These are phyloP conservation scores for Cercospora canescens DNA, from an alignment of 2,329 filamentous ascomycete genomes.

Conservation along the genomic window DNA sequence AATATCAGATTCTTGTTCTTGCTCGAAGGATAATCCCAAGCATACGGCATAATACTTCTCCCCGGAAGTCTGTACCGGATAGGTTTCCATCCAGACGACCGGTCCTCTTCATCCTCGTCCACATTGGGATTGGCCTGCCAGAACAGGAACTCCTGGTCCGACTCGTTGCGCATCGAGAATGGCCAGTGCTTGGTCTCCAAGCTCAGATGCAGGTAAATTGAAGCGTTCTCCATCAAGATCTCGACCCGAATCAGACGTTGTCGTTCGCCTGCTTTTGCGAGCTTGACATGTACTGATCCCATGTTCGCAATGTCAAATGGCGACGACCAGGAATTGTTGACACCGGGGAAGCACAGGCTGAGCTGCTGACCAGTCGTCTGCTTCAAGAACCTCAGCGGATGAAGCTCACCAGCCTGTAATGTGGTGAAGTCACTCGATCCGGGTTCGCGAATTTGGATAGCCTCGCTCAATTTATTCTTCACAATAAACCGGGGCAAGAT, in stretches of 20 bases:
- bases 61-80: conserved; percentile 90
- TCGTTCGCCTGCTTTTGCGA: conserved; percentile 84
- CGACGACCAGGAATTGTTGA: conserved; percentile 97
- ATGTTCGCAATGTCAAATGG: conserved; percentile 97
- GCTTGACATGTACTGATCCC: conserved; percentile 88
- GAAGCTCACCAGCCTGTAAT: conserved; percentile 73
- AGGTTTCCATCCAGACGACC: conserved; percentile 81
- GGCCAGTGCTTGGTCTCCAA: conserved; percentile 95
- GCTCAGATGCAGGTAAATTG: conserved; percentile 88
- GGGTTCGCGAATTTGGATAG: conserved; percentile 86
- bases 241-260: conserved; percentile 87
- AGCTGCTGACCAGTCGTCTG: conserved; percentile 82
- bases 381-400: conserved; percentile 87
- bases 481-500: conserved; percentile 89
- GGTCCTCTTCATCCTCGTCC: conserved; percentile 85
- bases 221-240: conserved; percentile 87
- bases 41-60: conserved; percentile 98
- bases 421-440: conserved; percentile 84
- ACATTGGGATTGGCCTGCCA: conserved; percentile 92
- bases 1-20: conserved; percentile 93
- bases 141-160: conserved; percentile 94
- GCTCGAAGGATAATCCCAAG: conserved; percentile 98
- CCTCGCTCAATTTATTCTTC: conserved; percentile 88
- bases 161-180: conserved; percentile 98
- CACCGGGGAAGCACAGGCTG: conserved; percentile 86